Conservation (phyloP, 1,284 basidiomycete species). For the Pascua sp. region DNA sequence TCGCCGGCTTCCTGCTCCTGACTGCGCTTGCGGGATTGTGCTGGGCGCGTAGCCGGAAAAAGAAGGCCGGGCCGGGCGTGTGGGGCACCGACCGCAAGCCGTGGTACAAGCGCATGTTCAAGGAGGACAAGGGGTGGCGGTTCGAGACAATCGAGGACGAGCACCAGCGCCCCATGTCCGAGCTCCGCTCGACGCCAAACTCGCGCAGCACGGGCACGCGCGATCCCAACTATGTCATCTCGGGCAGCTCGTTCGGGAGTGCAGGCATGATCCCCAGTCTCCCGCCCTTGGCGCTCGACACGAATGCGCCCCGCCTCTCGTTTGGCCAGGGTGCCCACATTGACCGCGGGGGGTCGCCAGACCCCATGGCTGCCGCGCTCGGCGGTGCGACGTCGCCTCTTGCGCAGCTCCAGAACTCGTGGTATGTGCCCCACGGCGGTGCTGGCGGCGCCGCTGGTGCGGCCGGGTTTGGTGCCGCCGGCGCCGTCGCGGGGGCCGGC, state of each 20-base stretch:
- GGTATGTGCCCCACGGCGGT: neutral
- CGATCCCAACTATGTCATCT: too few species aligned
- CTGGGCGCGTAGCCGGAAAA: constrained; percentile 8
- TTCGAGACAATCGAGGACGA: constrained; percentile 7
- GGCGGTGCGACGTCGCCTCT: constrained; percentile 9
- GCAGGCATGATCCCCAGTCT: too few species aligned
- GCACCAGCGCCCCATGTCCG: constrained; percentile 1
- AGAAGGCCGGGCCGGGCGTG: neutral
- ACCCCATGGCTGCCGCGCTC: constrained; percentile 14
- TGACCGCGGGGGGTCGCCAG: neutral
- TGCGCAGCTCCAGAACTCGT: constrained; percentile 6
- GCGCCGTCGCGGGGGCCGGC: neutral
- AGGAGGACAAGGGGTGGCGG: constrained; percentile 9
- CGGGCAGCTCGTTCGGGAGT: too few species aligned
- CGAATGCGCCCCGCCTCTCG: too few species aligned
- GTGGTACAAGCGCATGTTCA: constrained; percentile 6
- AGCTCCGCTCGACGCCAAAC: neutral
- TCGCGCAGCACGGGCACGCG: neutral
- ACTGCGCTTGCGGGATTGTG: constrained; percentile 8
- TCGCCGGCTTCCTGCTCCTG: constrained; percentile 8
- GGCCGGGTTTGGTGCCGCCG: neutral
- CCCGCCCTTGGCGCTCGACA: too few species aligned
- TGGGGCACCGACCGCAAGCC: neutral
- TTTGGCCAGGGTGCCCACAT: too few species aligned
- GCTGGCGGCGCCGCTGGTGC: neutral